Conservation (phyloP, 2,329 filamentous ascomycete species). For the Blastomyces parvus region DNA sequence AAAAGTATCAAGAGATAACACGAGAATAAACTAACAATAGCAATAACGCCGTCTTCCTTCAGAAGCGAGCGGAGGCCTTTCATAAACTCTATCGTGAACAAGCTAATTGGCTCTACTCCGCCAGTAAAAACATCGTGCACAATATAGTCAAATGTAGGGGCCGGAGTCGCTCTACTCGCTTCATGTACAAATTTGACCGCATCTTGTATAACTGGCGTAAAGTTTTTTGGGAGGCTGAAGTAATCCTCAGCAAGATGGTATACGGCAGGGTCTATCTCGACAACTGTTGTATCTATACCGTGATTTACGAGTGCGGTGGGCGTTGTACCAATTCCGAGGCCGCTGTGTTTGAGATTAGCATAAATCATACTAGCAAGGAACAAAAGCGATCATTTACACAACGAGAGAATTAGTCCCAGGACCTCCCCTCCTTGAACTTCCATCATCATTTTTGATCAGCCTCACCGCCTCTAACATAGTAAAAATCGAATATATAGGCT, state of each 20-base stretch:
- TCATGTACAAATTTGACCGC: slow-evolving; percentile 58
- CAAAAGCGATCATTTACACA: slow-evolving; percentile 51
- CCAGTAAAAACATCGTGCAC: slow-evolving; percentile 97
- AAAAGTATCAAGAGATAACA: background rate
- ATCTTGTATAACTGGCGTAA: slow-evolving; percentile 71
- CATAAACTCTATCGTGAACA: slow-evolving; percentile 85
- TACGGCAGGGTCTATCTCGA: slow-evolving; percentile 88
- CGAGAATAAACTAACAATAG: slow-evolving; percentile 55
- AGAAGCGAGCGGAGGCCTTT: slow-evolving; percentile 60
- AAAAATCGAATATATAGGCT: slow-evolving; percentile 95
- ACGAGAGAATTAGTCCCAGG: slow-evolving; percentile 69
- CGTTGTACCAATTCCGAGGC: slow-evolving; percentile 84
- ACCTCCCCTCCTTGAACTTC: slow-evolving; percentile 39
- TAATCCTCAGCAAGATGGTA: slow-evolving; percentile 73
- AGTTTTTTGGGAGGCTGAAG: slow-evolving; percentile 68
- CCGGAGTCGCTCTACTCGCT: slow-evolving; percentile 41
- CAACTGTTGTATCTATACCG: slow-evolving; percentile 82
- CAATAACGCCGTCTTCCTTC: slow-evolving; percentile 69
- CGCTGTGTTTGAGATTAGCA: slow-evolving; percentile 42
- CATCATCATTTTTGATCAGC: slow-evolving; percentile 53
- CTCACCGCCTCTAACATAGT: slow-evolving; percentile 88
- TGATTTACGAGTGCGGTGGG: slow-evolving; percentile 79
- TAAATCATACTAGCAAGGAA: slow-evolving; percentile 10
- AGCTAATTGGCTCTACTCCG: slow-evolving; percentile 75
- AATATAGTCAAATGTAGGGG: slow-evolving; percentile 69